These are phyloP conservation scores for Gentiana dahurica DNA, from an alignment of 257 asterid species.

Conservation along the genomic window DNA sequence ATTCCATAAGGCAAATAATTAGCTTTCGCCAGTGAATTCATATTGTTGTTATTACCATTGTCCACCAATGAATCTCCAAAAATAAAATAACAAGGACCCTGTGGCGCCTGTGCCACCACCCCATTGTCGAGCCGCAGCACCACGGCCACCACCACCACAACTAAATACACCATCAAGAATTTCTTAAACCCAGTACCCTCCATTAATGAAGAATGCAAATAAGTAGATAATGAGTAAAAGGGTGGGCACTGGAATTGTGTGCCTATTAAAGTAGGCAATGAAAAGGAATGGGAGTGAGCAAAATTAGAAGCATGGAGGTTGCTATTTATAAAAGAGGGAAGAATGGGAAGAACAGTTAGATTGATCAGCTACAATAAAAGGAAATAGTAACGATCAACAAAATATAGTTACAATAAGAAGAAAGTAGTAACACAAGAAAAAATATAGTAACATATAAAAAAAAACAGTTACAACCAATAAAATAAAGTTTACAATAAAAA, in stretches of 20 bases:
- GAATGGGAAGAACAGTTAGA: not conserved
- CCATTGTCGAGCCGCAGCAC: slow-evolving; percentile 1
- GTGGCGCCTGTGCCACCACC: slow-evolving; percentile 17
- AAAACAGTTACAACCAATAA: no score
- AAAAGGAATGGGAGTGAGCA: not conserved
- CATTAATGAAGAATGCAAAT: not conserved
- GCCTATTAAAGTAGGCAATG: not conserved
- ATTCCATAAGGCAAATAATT: slow-evolving; percentile 35
- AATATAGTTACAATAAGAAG: no score
- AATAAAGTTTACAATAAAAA: no score
- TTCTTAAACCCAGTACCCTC: slow-evolving; percentile 2
- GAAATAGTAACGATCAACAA: no score
- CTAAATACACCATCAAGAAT: not conserved
- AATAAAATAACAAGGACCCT: slow-evolving; percentile 32
- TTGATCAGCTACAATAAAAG: no score
- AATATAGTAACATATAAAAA: no score
- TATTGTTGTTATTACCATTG: slow-evolving; percentile 32
- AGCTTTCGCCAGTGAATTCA: slow-evolving; percentile 31
- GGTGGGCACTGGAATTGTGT: not conserved
- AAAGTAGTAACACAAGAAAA: no score
- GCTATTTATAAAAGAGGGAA: no score
- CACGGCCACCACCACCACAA: not conserved
- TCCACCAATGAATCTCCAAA: slow-evolving; percentile 39
- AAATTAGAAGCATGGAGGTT: not conserved
- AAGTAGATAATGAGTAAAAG: not conserved